Evolutionary conservation across 306 rosid genomes (phyloP).

Genomic region (Quercus gilva): DNA sequence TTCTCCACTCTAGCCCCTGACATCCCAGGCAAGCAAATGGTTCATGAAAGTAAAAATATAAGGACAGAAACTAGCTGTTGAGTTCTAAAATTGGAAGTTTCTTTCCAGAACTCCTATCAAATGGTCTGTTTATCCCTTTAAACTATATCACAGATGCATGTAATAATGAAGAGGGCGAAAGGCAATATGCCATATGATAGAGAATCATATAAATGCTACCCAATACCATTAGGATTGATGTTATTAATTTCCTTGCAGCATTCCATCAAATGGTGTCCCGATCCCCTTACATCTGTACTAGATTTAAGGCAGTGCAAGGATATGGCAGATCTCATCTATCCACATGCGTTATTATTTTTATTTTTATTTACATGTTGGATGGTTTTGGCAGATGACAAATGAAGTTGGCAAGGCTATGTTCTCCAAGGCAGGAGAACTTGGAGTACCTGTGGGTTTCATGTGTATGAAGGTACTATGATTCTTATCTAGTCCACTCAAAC

Average conservation of each 20-base stretch:
- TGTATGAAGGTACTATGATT: constrained; percentile 67
- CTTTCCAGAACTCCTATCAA: background rate
- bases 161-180: background rate
- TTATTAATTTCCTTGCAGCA: background rate
- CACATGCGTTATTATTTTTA: background rate
- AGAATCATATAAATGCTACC: background rate
- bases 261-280: background rate
- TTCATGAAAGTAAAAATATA: background rate
- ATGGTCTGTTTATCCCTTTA: background rate
- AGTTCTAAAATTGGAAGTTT: background rate
- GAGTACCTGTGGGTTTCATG: constrained; percentile 79
- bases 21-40: background rate
- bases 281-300: background rate
- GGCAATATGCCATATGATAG: background rate
- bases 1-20: background rate
- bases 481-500: background rate
- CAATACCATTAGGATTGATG: background rate
- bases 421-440: constrained; percentile 79
- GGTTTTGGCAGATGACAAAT: constrained; percentile 75
- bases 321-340: background rate
- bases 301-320: background rate
- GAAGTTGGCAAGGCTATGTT: constrained; percentile 71
- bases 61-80: background rate
- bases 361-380: background rate
- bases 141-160: background rate